Conservation (phyloP, 495 filamentous ascomycete species). For the Trichoderma erinaceum region DNA sequence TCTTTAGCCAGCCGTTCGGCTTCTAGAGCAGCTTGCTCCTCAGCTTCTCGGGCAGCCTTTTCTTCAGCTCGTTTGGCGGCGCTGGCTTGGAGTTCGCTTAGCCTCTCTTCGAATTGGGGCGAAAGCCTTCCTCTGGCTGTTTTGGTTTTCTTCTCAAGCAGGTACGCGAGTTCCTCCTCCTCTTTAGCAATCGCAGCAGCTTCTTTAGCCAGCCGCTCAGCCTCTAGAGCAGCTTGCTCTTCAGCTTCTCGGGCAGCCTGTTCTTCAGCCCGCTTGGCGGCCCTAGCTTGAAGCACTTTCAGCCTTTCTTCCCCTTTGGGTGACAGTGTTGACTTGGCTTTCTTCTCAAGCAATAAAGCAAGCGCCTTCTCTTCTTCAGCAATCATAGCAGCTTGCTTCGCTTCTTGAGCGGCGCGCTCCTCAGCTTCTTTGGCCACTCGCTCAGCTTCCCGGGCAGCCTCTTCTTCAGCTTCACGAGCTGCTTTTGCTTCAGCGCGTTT, state of each 20-base stretch:
- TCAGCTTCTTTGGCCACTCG: conserved; percentile 1
- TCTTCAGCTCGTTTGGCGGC: neutral
- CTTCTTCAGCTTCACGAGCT: conserved; percentile 22
- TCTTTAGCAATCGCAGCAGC: conserved; percentile 22
- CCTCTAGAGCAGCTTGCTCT: conserved; percentile 13
- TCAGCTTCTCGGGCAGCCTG: conserved; percentile 17
- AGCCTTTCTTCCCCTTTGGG: neutral
- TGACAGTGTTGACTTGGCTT: neutral
- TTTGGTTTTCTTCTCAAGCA: neutral
- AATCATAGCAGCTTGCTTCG: conserved; percentile 5
- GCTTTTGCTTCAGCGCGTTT: conserved; percentile 14
- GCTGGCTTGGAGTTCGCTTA: neutral
- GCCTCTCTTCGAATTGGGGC: neutral
- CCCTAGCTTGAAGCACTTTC: neutral
- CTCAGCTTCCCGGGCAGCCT: conserved; percentile 17
- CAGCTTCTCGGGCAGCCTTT: conserved; percentile 21
- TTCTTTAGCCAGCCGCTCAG: neutral
- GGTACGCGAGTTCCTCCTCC: conserved; percentile 18
- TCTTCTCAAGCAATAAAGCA: neutral
- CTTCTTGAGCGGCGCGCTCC: conserved; percentile 6
- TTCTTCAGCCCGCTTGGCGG: neutral
- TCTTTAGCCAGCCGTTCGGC: conserved; percentile 8
- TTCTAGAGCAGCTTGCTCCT: conserved; percentile 18
- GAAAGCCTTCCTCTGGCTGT: neutral
- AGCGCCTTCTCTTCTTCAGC: neutral